These are phyloP conservation scores for Solanum tacnaense DNA, from an alignment of 257 asterid species.

Conservation along the genomic window DNA sequence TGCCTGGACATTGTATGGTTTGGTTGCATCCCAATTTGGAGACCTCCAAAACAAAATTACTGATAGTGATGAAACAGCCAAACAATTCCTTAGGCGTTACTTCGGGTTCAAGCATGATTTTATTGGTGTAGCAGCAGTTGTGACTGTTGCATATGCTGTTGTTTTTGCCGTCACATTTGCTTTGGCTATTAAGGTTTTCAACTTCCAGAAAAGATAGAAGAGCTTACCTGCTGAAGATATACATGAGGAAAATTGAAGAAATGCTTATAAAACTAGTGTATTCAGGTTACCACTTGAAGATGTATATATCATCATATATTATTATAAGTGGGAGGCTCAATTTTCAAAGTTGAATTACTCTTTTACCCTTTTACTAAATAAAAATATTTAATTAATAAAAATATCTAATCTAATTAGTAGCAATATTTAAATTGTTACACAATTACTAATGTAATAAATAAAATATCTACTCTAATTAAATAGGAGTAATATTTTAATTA, in stretches of 20 bases:
- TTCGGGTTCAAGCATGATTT: background rate
- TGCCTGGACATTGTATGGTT: background rate
- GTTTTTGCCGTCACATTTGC: background rate
- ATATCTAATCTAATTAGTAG: too few species aligned
- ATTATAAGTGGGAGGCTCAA: too few species aligned
- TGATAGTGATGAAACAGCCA: background rate
- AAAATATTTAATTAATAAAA: too few species aligned
- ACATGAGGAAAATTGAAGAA: background rate
- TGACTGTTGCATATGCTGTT: background rate
- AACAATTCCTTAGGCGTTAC: background rate
- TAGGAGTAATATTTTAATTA: too few species aligned
- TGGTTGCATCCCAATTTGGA: background rate
- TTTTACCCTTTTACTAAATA: too few species aligned
- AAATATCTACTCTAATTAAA: too few species aligned
- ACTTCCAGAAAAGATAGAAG: background rate
- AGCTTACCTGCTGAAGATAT: background rate
- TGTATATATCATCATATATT: background rate
- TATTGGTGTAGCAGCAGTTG: background rate
- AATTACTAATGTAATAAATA: too few species aligned
- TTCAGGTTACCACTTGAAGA: background rate
- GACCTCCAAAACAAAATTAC: background rate
- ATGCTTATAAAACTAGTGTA: background rate
- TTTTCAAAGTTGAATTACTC: too few species aligned
- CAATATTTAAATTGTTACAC: too few species aligned
- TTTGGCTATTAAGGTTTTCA: background rate